phyloP scores from a whole-genome alignment of 2,329 filamentous ascomycete species.

The Teratosphaeria viscida region DNA sequence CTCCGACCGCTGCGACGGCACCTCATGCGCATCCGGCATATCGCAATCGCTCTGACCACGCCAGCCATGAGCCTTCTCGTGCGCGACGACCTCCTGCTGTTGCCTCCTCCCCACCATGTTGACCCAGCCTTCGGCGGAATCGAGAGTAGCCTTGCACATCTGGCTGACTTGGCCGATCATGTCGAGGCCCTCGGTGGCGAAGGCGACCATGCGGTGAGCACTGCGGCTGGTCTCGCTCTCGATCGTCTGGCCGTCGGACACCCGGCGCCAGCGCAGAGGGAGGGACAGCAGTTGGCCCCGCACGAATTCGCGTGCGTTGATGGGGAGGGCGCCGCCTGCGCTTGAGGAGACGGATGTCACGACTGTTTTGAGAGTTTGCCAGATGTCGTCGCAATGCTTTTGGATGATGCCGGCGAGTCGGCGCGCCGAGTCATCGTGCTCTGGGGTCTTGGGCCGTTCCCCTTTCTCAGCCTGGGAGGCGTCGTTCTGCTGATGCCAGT shows the following conservation, averaged over 20 bases:
- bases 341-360: constrained; percentile 81
- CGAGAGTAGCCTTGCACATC: constrained; percentile 79
- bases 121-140: constrained; percentile 87
- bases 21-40: not conserved
- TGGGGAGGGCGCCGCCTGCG: constrained; percentile 79
- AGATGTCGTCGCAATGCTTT: constrained; percentile 43
- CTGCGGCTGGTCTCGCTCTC: constrained; percentile 39
- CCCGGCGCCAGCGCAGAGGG: constrained; percentile 70
- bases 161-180: constrained; percentile 89
- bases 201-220: constrained; percentile 69
- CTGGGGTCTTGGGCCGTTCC: constrained; percentile 20
- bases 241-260: constrained; percentile 35
- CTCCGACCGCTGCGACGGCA: not conserved
- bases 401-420: constrained; percentile 68
- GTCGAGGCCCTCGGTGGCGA: constrained; percentile 82
- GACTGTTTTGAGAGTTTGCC: constrained; percentile 57
- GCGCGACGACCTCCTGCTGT: constrained; percentile 11
- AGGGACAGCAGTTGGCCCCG: constrained; percentile 74
- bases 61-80: not conserved
- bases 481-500: constrained; percentile 38
- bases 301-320: constrained; percentile 77
- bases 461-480: constrained; percentile 25
- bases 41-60: not conserved
- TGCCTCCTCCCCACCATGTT: constrained; percentile 34
- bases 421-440: constrained; percentile 32